These are phyloP conservation scores for Rhododendron mucronatum DNA, from an alignment of 148 eudicot species.

Conservation along the genomic window DNA sequence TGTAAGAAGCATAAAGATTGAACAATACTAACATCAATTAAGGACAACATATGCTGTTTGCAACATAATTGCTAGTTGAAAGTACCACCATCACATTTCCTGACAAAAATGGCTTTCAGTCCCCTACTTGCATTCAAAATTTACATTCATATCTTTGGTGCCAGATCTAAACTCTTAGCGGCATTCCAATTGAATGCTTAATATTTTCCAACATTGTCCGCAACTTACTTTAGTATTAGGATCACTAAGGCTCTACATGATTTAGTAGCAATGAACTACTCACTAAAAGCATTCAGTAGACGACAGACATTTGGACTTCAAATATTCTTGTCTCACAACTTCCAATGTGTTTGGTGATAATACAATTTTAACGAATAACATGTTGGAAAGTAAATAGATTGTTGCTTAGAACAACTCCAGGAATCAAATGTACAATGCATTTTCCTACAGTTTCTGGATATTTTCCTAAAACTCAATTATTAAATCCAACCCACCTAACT, in stretches of 20 bases:
- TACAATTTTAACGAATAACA: not conserved
- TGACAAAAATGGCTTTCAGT: not conserved
- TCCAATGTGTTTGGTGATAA: not conserved
- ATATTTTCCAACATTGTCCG: not conserved
- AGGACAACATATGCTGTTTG: not conserved
- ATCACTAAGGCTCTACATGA: not conserved
- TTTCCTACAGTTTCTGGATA: not conserved
- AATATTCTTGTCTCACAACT: not conserved
- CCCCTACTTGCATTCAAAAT: not conserved
- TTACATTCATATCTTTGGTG: not conserved
- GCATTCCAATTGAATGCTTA: not conserved
- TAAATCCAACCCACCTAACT: not conserved
- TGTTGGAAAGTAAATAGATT: not conserved
- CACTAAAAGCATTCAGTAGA: not conserved
- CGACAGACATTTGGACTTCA: not conserved
- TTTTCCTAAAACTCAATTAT: not conserved
- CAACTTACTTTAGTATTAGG: not conserved
- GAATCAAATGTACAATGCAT: not conserved
- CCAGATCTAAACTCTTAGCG: not conserved
- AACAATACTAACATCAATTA: not conserved
- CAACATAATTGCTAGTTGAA: not conserved
- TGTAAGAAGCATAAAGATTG: not conserved
- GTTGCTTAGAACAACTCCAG: not conserved
- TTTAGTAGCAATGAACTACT: not conserved
- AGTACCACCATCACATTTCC: not conserved